These are phyloP conservation scores for Sporothrix humicola DNA, from an alignment of 2,329 filamentous ascomycete genomes.

Conservation along the genomic window DNA sequence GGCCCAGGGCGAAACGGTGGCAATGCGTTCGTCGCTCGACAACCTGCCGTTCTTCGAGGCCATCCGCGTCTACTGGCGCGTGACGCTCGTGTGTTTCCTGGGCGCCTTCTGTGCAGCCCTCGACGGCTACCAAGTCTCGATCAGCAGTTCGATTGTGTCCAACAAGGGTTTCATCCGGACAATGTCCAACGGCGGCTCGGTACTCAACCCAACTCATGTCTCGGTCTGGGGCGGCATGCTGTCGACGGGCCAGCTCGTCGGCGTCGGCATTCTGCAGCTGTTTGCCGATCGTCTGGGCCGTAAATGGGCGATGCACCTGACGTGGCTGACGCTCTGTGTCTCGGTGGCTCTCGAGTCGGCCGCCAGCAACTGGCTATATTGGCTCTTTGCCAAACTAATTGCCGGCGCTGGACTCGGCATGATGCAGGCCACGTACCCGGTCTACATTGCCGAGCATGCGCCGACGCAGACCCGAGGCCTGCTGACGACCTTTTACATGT, in stretches of 20 bases:
- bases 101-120: slow-evolving; percentile 24
- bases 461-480: slow-evolving; percentile 21
- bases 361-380: slow-evolving; percentile 25
- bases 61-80: neutral
- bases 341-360: slow-evolving; percentile 21
- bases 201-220: slow-evolving; percentile 17
- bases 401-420: slow-evolving; percentile 28
- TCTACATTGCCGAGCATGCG: slow-evolving; percentile 26
- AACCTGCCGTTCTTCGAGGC: slow-evolving; percentile 15
- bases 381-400: slow-evolving; percentile 29
- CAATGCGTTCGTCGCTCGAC: slow-evolving; percentile 23
- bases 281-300: slow-evolving; percentile 14
- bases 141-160: slow-evolving; percentile 22
- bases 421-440: slow-evolving; percentile 25
- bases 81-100: slow-evolving; percentile 10
- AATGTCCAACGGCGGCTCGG: slow-evolving; percentile 4
- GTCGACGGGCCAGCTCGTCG: slow-evolving; percentile 27
- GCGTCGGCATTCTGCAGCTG: slow-evolving; percentile 22
- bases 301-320: slow-evolving; percentile 25
- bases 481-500: slow-evolving; percentile 19
- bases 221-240: slow-evolving; percentile 28
- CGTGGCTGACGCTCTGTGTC: slow-evolving; percentile 25
- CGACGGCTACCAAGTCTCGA: slow-evolving; percentile 24
- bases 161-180: slow-evolving; percentile 13
- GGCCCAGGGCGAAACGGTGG: slow-evolving; percentile 23